A percentile compares a stretch with the other conserved stretches of the same genome.
Conservation (phyloP, 2,329 filamentous ascomycete species). For the Botryotinia narcissicola region DNA sequence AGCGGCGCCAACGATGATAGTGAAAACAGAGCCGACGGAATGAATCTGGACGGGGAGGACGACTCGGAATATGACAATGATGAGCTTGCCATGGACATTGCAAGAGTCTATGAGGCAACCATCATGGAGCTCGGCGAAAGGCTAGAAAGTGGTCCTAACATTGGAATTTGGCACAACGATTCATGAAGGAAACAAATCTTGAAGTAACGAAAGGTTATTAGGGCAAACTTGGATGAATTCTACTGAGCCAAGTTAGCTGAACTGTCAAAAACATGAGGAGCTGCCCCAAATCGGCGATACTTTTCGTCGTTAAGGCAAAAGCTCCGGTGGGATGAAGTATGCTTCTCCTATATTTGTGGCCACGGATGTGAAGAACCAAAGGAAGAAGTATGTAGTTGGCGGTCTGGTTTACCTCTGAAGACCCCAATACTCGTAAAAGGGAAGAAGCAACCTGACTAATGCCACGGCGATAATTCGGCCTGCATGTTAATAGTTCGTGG, state of each 20-base stretch:
- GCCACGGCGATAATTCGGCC: not conserved
- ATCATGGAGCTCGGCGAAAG: conserved; percentile 70
- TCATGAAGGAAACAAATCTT: not conserved
- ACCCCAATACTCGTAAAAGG: not conserved
- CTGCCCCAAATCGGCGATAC: not conserved
- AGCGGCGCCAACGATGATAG: not conserved
- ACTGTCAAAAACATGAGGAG: not conserved
- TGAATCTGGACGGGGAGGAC: conserved; percentile 38
- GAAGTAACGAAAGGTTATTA: not conserved
- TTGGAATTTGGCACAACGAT: conserved; percentile 10
- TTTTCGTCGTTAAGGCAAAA: not conserved
- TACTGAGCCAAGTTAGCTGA: not conserved
- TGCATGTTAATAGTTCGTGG: not conserved
- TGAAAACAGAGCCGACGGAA: conserved; percentile 35
- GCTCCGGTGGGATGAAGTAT: not conserved
- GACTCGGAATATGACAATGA: conserved; percentile 45
- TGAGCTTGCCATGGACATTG: conserved; percentile 67
- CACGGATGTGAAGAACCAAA: not conserved
- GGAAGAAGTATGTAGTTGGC: not conserved
- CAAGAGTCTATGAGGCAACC: conserved; percentile 75
- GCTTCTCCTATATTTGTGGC: not conserved
- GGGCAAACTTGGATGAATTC: not conserved
- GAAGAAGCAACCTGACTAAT: not conserved
- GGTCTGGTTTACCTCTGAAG: not conserved
- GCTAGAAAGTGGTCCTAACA: conserved; percentile 44